These are phyloP conservation scores for Reutealis trisperma DNA, from an alignment of 345 rosid species.

Conservation along the genomic window DNA sequence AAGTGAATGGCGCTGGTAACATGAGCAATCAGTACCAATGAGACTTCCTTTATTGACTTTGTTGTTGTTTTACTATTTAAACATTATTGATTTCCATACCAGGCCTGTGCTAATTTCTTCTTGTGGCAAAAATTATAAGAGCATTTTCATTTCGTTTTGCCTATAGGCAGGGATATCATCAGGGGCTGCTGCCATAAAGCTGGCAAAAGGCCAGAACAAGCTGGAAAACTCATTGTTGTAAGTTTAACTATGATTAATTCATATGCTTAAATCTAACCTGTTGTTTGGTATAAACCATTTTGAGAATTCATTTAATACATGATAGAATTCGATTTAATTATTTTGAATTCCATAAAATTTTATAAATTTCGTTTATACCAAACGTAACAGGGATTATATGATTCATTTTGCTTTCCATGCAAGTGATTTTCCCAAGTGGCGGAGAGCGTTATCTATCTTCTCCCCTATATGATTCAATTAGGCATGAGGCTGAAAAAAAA, in stretches of 20 bases:
- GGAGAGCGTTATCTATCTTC: slow-evolving; percentile 76
- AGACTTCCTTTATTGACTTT: background rate
- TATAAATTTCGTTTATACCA: background rate
- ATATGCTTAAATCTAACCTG: background rate
- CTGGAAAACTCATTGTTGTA: slow-evolving; percentile 68
- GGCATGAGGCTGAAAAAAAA: slow-evolving; percentile 46
- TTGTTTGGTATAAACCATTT: too few species aligned
- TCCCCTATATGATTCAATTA: slow-evolving; percentile 54
- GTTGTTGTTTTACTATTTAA: slow-evolving; percentile 7
- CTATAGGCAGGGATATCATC: slow-evolving; percentile 69
- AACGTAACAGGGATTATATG: too few species aligned
- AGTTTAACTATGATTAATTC: slow-evolving; percentile 21
- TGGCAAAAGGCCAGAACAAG: slow-evolving; percentile 62
- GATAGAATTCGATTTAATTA: too few species aligned
- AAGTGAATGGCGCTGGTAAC: too few species aligned
- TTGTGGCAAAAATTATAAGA: background rate
- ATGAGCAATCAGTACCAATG: too few species aligned
- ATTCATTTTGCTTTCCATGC: slow-evolving; percentile 2
- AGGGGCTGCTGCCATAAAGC: slow-evolving; percentile 68
- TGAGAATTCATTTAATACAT: too few species aligned
- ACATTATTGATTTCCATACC: too few species aligned
- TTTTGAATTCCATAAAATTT: background rate
- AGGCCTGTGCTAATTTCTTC: too few species aligned
- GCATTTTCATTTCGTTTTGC: background rate
- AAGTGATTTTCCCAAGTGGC: slow-evolving; percentile 69